Evolutionary conservation across 371 early-diverging fungal species (phyloP), one percentile per base, ranked within the genome.

Genomic region (Mortierella sp.): DNA sequence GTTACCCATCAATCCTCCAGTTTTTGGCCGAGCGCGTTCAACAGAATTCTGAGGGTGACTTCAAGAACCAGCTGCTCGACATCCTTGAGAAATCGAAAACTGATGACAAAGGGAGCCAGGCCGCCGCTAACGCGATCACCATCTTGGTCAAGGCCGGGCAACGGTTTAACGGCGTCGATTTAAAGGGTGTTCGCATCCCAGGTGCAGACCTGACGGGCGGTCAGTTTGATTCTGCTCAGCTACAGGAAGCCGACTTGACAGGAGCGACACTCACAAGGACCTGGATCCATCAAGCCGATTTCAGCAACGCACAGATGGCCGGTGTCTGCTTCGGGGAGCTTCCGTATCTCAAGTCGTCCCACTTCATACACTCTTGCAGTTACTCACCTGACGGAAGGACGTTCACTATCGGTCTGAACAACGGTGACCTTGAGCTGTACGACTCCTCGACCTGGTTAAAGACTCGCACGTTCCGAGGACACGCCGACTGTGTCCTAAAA

Each of bases 111-210:
- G 71, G 41, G 24, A 44, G 71, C 44, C 71, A 71, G 24, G 58
- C 71, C 1, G 54, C 71, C 3, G 77, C 77, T 27, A 76, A 76
- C 49, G 71, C 77, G 18, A 58, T 76, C 32, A 71, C 77, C 3
- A 76, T 76, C 18, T 38, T 76, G 48, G 71, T 71, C 32, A 29
- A 46, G 46, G 77, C 77, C 0, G 71, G 77, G 2, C 32, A 58
- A 16, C 51, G 32, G 10, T 71, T 76, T 16, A 71, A 71, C 44
- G 71, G 58, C 0, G 38, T 32, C 16, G 58, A 71, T 44, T 35
- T 76, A 16, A 49, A 7, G 5, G 71, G 60, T 14, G 58, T 76
- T 41, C n/a, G 44, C 21, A 18, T 76, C 16, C 77, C 71, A 49
- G 58, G 56, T 1, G 71, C 77, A 12, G 77, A 76, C 32, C 44